These are phyloP conservation scores for Schrenkiella parvula DNA, from an alignment of 345 rosid genomes.

Conservation along the genomic window DNA sequence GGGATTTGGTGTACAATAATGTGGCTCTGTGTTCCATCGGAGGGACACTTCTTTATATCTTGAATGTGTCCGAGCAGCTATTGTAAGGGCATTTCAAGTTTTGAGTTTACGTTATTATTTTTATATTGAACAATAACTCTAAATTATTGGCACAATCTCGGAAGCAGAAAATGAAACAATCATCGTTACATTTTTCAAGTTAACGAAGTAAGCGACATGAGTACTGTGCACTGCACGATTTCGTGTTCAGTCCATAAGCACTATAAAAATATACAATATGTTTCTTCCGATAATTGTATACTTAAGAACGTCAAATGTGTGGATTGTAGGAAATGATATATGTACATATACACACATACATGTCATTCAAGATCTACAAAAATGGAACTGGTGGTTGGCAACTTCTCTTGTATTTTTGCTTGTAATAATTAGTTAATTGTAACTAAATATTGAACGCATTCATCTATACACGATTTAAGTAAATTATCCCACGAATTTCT, in stretches of 20 bases:
- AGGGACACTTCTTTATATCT: constrained; percentile 25
- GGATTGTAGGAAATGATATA: not conserved
- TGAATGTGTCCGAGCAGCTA: constrained; percentile 17
- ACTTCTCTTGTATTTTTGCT: not conserved
- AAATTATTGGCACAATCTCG: not conserved
- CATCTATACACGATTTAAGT: too few relatives aligned
- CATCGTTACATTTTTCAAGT: not conserved
- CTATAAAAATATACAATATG: not conserved
- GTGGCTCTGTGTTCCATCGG: constrained; percentile 30
- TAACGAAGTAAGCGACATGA: not conserved
- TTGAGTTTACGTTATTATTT: not conserved
- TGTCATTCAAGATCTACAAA: not conserved
- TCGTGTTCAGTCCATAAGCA: not conserved
- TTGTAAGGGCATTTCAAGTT: constrained; percentile 27
- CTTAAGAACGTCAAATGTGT: not conserved
- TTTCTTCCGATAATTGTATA: not conserved
- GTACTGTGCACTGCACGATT: not conserved
- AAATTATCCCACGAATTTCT: too few relatives aligned
- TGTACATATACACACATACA: not conserved
- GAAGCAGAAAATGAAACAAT: not conserved
- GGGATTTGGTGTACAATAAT: constrained; percentile 18
- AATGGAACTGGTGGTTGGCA: not conserved
- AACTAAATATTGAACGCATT: not conserved
- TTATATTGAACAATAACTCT: not conserved
- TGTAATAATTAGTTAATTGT: not conserved